phyloP scores from a whole-genome alignment of 2,329 filamentous ascomycete genomes.

The Trichoderma polysporum region DNA sequence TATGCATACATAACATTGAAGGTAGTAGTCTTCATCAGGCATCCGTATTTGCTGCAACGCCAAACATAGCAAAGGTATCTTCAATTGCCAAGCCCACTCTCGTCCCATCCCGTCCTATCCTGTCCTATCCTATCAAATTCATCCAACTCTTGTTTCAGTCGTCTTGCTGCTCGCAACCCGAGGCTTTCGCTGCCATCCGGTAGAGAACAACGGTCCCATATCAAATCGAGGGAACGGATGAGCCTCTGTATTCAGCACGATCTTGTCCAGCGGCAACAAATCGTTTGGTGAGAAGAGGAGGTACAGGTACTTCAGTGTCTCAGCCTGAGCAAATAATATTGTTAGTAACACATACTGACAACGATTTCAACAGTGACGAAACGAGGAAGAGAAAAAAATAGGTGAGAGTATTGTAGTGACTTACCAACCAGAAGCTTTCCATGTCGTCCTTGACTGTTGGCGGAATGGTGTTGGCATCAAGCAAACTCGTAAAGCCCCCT shows the following conservation, averaged over 20 bases:
- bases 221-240: constrained; percentile 88
- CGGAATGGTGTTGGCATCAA: constrained; percentile 71
- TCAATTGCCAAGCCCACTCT: neutral
- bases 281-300: constrained; percentile 85
- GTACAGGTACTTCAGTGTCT: constrained; percentile 98
- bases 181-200: constrained; percentile 75
- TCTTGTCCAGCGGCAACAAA: constrained; percentile 76
- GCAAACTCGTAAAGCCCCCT: constrained; percentile 79
- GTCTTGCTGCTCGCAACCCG: constrained; percentile 49
- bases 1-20: neutral
- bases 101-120: neutral
- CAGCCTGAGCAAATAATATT: constrained; percentile 57
- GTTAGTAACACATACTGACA: neutral
- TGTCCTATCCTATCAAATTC: neutral
- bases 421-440: constrained; percentile 97
- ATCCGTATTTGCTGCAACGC: neutral
- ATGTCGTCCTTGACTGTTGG: constrained; percentile 79
- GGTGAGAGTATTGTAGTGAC: constrained; percentile 33
- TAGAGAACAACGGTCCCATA: constrained; percentile 72
- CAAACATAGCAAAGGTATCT: neutral
- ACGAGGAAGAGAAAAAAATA: neutral
- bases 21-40: neutral
- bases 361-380: neutral
- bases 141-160: constrained; percentile 23
- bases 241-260: constrained; percentile 95